phyloP scores from a whole-genome alignment of 2,329 filamentous ascomycete species.

The Ramularia collo-cygni region DNA sequence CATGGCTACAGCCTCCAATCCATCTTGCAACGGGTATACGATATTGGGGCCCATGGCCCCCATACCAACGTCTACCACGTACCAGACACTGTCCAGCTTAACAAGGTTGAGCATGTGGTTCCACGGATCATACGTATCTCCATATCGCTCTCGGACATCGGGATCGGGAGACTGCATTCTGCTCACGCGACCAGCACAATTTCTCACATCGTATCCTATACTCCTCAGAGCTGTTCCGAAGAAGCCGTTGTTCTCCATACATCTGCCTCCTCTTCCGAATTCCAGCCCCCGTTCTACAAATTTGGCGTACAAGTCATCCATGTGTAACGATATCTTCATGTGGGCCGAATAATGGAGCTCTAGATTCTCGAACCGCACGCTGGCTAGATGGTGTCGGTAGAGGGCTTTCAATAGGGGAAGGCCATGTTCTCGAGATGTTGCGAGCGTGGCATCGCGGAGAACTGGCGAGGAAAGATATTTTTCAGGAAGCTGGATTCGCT shows the following conservation, averaged over 20 bases:
- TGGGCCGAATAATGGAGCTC: no score
- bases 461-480: constrained; percentile 13
- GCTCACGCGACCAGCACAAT: constrained; percentile 37
- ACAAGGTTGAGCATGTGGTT: constrained; percentile 43
- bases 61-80: constrained; percentile 40
- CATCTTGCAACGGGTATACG: constrained; percentile 33
- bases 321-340: no score
- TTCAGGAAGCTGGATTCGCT: constrained; percentile 18
- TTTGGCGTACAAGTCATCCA: no score
- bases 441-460: constrained; percentile 12
- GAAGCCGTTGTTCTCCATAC: no score
- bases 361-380: no score
- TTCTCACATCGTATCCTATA: constrained; percentile 43
- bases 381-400: constrained; percentile 35
- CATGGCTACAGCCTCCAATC: constrained; percentile 13
- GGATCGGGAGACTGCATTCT: constrained; percentile 17
- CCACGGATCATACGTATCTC: constrained; percentile 27
- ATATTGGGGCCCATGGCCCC: constrained; percentile 29
- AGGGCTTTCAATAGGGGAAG: constrained; percentile 23
- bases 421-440: constrained; percentile 20
- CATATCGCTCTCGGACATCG: constrained; percentile 15
- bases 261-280: no score
- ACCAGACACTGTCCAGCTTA: constrained; percentile 21
- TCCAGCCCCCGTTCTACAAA: no score
- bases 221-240: no score